Base-by-base conservation (phyloP, 1,284 basidiomycete species). In the Microbotryomycetes sp. region DNA sequence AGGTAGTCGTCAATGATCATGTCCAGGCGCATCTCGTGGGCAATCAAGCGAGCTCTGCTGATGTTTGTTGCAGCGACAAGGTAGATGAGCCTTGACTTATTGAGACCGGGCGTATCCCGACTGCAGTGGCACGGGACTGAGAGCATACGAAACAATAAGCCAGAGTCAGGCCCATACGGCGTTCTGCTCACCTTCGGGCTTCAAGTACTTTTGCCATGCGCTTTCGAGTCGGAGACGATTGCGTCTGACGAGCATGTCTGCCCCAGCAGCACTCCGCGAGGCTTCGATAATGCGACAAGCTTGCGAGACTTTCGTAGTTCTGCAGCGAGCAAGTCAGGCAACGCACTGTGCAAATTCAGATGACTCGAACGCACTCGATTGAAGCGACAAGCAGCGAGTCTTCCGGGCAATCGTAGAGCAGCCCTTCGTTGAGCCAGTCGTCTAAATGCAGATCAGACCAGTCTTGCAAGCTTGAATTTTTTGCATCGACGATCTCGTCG, bases 311-410 rank as follows among this genome's bases (percentile, higher is more conserved):
- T 41, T 41, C 35, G 35, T 41, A 9, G 35, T 41, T 18, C 35
- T 41, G 35, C 9, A n/a, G n/a, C n/a, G n/a, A n/a, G n/a, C n/a
- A n/a, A n/a, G n/a, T n/a, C n/a, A n/a, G n/a, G n/a, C n/a, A n/a
- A n/a, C n/a, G n/a, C n/a, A n/a, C n/a, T n/a, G n/a, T n/a, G n/a
- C n/a, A n/a, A n/a, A n/a, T n/a, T n/a, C n/a, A n/a, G n/a, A n/a
- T n/a, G n/a, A n/a, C 9, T 23, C 35, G 3, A 18, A 59, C 57
- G 23, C 9, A 57, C 59, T 29, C 29, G 11, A 64, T 64, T 9
- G 62, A 64, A 1, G 59, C 56, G 2, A 48, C 58, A 30, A 60
- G 62, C 45, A 60, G 56, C 15, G 21, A 21, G 35, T 64, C 62
- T 47, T 64, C 62, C 9, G 29, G 23, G 0, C 57, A 54, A 18